These are phyloP conservation scores for Fusarium continuum DNA, from an alignment of 2,329 filamentous ascomycete species.

Conservation along the genomic window DNA sequence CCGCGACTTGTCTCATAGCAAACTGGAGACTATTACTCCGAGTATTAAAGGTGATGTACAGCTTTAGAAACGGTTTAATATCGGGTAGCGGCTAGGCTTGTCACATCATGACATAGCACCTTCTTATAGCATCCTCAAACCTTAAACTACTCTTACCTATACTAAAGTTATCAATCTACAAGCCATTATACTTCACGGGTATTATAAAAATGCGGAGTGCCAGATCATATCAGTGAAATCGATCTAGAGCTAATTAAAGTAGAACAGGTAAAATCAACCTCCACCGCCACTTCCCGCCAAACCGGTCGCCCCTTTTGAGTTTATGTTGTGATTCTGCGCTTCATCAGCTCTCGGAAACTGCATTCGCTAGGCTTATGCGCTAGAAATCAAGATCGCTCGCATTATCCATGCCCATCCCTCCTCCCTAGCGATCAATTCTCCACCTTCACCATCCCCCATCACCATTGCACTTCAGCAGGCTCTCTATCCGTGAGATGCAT, in stretches of 20 bases:
- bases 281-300: slow-evolving; percentile 50
- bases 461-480: background rate
- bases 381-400: slow-evolving; percentile 23
- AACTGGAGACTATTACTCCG: no score
- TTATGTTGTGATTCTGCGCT: slow-evolving; percentile 15
- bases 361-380: background rate
- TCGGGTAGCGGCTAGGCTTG: no score
- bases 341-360: background rate
- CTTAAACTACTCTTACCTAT: no score
- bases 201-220: background rate
- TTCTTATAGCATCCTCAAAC: no score
- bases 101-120: no score
- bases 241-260: slow-evolving; percentile 21
- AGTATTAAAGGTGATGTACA: no score
- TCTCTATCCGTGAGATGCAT: background rate
- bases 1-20: no score
- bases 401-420: slow-evolving; percentile 28
- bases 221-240: slow-evolving; percentile 17
- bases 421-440: slow-evolving; percentile 28
- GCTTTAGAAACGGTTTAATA: no score
- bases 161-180: background rate
- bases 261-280: slow-evolving; percentile 41
- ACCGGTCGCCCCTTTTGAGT: slow-evolving; percentile 49
- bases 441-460: background rate
- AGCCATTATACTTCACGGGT: background rate